phyloP scores from a whole-genome alignment of 2,329 filamentous ascomycete species.

The Aspergillus puulaauensis region DNA sequence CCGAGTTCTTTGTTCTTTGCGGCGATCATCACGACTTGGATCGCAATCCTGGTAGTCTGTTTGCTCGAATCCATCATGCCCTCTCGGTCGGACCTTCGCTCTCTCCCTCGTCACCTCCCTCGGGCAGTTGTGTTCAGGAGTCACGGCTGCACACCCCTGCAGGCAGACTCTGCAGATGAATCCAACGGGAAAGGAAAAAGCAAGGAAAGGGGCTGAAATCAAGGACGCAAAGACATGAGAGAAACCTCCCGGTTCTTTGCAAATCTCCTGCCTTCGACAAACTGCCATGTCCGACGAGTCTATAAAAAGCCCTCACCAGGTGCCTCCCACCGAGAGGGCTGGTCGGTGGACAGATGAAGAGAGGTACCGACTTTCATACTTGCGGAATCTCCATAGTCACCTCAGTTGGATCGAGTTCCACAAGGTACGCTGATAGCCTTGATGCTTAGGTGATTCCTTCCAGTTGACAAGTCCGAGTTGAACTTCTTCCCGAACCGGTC shows the following conservation, averaged over 20 bases:
- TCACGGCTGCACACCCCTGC: too few species aligned
- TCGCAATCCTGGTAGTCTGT: too few species aligned
- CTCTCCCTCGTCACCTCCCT: too few species aligned
- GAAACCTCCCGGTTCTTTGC: background rate
- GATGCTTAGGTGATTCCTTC: background rate
- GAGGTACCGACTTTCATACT: background rate
- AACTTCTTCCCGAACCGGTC: background rate
- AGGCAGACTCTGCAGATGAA: too few species aligned
- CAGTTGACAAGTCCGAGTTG: background rate
- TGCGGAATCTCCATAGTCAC: background rate
- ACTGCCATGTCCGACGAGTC: background rate
- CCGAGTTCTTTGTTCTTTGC: too few species aligned
- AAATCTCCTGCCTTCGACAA: background rate
- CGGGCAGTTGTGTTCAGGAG: too few species aligned
- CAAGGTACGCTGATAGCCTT: background rate
- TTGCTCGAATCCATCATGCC: too few species aligned
- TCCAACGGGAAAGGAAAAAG: background rate
- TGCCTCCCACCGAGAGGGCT: background rate
- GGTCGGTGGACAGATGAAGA: background rate
- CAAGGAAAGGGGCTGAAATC: background rate
- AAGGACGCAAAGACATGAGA: background rate
- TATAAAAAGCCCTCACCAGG: background rate
- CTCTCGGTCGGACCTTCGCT: too few species aligned
- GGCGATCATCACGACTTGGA: too few species aligned
- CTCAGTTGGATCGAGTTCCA: background rate